Conservation (phyloP, 305 asterid genomes). For the Nicotiana rustica region DNA sequence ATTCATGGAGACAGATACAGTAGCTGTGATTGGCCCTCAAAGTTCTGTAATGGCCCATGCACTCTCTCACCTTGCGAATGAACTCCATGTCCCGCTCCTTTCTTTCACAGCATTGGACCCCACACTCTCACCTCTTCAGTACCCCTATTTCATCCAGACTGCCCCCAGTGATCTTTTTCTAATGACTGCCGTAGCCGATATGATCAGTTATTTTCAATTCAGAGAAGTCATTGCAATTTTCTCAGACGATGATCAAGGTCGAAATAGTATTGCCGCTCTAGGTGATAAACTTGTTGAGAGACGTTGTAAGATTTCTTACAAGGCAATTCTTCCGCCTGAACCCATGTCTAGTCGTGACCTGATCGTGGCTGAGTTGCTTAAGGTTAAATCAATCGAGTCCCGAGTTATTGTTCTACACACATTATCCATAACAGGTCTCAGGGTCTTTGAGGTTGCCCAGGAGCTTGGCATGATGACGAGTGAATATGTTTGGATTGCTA, state of each 20-base stretch:
- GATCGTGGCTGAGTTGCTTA: constrained; percentile 50
- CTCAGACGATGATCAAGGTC: constrained; percentile 76
- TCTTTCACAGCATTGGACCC: constrained; percentile 89
- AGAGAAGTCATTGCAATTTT: constrained; percentile 64
- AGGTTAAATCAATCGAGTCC: constrained; percentile 66
- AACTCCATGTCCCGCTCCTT: constrained; percentile 84
- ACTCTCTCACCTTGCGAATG: constrained; percentile 81
- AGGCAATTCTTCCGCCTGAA: constrained; percentile 66
- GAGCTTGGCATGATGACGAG: constrained; percentile 66
- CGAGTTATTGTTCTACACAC: constrained; percentile 75
- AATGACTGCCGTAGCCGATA: constrained; percentile 82
- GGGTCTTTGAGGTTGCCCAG: constrained; percentile 61
- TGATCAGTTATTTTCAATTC: constrained; percentile 65
- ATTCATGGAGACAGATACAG: constrained; percentile 71
- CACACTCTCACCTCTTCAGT: constrained; percentile 74
- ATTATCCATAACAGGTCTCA: constrained; percentile 55
- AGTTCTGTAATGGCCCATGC: constrained; percentile 76
- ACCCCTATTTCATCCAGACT: constrained; percentile 84
- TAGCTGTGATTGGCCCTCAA: constrained; percentile 93
- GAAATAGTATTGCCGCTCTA: constrained; percentile 62
- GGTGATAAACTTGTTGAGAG: constrained; percentile 68
- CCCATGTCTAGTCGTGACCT: constrained; percentile 46
- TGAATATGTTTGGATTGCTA: constrained; percentile 93
- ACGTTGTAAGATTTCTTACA: constrained; percentile 67
- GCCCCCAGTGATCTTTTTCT: constrained; percentile 79